These are phyloP conservation scores for Rheum nobile DNA, from an alignment of 148 eudicot species.

Conservation along the genomic window DNA sequence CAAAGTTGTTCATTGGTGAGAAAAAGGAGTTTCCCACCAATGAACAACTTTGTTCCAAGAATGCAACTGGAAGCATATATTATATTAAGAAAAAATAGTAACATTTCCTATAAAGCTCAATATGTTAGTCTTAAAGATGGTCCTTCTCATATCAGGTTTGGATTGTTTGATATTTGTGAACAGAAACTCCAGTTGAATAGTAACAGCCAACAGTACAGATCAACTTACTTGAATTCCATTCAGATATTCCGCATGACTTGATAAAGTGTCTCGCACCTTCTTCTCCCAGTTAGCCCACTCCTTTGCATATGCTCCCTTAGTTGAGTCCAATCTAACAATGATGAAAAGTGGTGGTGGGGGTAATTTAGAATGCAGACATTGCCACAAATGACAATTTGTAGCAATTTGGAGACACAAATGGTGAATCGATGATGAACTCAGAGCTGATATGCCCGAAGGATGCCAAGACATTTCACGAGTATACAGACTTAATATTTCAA, in stretches of 20 bases:
- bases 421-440: neutral
- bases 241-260: constrained; percentile 46
- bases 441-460: neutral
- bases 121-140: neutral
- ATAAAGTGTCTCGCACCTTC: constrained; percentile 42
- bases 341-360: neutral
- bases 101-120: neutral
- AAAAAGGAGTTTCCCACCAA: neutral
- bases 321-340: constrained; percentile 56
- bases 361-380: neutral
- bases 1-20: no score
- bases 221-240: constrained; percentile 60
- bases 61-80: neutral
- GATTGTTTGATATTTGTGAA: constrained; percentile 13
- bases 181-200: constrained; percentile 40
- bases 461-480: neutral
- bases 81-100: neutral
- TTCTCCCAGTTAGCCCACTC: constrained; percentile 93
- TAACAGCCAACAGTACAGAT: constrained; percentile 3
- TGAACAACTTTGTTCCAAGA: neutral
- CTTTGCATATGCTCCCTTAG: constrained; percentile 66
- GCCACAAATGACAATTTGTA: neutral
- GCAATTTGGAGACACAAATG: neutral
- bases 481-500: neutral
- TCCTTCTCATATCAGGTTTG: constrained; percentile 16